phyloP scores from a whole-genome alignment of 208 protist genomes.

The Acanthamoeba rhysodes region DNA sequence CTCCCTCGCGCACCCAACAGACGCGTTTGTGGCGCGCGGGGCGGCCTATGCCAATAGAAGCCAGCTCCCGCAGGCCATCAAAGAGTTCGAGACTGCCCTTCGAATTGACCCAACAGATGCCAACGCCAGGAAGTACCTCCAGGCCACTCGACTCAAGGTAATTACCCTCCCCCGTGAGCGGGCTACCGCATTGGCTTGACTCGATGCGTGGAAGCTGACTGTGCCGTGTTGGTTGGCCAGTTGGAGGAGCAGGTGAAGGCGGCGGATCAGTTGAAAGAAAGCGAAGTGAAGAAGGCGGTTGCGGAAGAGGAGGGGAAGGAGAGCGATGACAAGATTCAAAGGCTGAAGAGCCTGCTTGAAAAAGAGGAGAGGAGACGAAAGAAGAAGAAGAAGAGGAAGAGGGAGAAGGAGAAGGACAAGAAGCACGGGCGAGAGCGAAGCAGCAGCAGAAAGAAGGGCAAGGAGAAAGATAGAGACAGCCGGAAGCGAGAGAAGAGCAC shows the following conservation, averaged over 20 bases:
- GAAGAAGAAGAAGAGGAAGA: slow-evolving; percentile 74
- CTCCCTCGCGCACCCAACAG: neutral
- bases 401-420: slow-evolving; percentile 65
- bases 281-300: slow-evolving; percentile 11
- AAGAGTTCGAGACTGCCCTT: slow-evolving; percentile 65
- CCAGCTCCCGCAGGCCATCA: slow-evolving; percentile 9
- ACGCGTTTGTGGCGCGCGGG: slow-evolving; percentile 70
- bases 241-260: neutral
- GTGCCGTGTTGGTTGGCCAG: neutral
- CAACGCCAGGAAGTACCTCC: slow-evolving; percentile 62
- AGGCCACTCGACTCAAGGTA: slow-evolving; percentile 45
- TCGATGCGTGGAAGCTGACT: neutral
- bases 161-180: neutral
- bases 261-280: slow-evolving; percentile 12
- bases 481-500: neutral
- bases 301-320: slow-evolving; percentile 40
- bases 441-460: slow-evolving; percentile 42
- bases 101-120: slow-evolving; percentile 46
- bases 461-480: slow-evolving; percentile 23
- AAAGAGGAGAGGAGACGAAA: slow-evolving; percentile 66
- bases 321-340: slow-evolving; percentile 37
- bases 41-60: slow-evolving; percentile 60
- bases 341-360: slow-evolving; percentile 8
- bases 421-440: neutral
- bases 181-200: neutral